Conservation (phyloP, 2,329 filamentous ascomycete species). For the Fusarium nygamai region DNA sequence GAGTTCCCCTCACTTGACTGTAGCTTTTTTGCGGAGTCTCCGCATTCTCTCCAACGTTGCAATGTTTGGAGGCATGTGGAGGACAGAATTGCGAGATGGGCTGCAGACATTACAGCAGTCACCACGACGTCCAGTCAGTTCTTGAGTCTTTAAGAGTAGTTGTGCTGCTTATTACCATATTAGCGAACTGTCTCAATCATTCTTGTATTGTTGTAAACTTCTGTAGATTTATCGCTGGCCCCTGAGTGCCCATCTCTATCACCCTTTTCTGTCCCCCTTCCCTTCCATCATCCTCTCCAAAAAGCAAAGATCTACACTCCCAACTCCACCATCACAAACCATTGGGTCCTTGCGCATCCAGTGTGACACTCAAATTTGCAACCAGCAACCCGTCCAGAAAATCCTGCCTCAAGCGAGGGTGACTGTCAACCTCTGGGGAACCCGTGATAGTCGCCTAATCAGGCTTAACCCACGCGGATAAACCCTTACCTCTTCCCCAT, state of each 20-base stretch:
- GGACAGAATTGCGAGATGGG: not conserved
- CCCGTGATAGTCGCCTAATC: not conserved
- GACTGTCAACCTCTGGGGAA: conserved; percentile 10
- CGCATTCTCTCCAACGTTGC: conserved; percentile 33
- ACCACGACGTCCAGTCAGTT: fast-evolving
- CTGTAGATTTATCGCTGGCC: no score
- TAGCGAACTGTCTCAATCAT: fast-evolving
- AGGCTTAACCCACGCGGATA: conserved; percentile 2
- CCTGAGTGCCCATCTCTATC: fast-evolving
- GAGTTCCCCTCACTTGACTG: conserved; percentile 1
- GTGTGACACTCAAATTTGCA: conserved; percentile 31
- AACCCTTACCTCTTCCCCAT: conserved; percentile 18
- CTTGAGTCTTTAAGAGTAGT: fast-evolving
- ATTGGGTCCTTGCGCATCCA: not conserved
- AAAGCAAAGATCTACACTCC: conserved; percentile 13
- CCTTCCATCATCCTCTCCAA: no score
- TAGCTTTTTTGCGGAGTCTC: conserved; percentile 28
- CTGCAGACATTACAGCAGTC: fast-evolving
- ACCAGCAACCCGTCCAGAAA: not conserved
- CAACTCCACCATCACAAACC: not conserved
- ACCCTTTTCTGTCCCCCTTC: not conserved
- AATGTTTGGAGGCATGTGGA: not conserved
- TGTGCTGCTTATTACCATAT: fast-evolving
- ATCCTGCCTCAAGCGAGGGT: conserved; percentile 9
- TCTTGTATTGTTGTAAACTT: fast-evolving